Evolutionary conservation across 257 asterid genomes (phyloP), one percentile per base, ranked within the genome.

Genomic region (Penstemon eatonii): DNA sequence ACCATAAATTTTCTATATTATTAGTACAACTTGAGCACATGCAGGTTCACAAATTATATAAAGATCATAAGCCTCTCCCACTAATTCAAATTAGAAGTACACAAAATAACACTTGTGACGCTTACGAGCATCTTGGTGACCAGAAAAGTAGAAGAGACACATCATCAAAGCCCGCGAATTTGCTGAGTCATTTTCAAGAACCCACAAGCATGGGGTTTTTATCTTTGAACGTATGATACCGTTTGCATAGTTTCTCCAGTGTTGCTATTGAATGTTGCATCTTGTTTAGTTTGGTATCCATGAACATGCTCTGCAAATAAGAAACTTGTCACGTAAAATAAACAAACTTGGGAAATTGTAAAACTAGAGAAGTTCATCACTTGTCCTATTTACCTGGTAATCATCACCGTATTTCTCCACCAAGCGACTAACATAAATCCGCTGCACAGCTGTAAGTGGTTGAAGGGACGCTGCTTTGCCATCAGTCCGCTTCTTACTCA

Each of bases 211-310:
- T 42, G 4, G 90, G 96, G 74, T 89, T 91, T 81, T 76, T 82
- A 42, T 83, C 84, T 76, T 79, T 80, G 83, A 56, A 81, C 71
- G 67, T 70, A 47, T 83, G 85, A 78, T 90, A 90, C 53, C 99
- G 81, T 76, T 82, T 78, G 92, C 96, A 88, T 36, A 93, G 85
- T 68, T 85, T 93, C 85, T 87, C 88, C 40, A 93, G 78, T 11
- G 96, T 82, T 54, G 90, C 96, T 18, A 91, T 52, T 0, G 99
- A 90, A 65, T 93, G 97, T 73, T 93, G 97, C 97, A 90, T 85
- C 75, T 79, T 77, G 89, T 93, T 93, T 10, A 89, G 77, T 69
- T 85, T 90, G 60, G 72, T 85, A 84, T 93, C 99, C 97, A 78
- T 89, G 85, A 93, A 93, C 99, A 93, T 93, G 79, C 88, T 58